A percentile compares a stretch with the other conserved stretches of the same genome.
Conservation (phyloP, 306 rosid species). For the Hylodesmum podocarpum region DNA sequence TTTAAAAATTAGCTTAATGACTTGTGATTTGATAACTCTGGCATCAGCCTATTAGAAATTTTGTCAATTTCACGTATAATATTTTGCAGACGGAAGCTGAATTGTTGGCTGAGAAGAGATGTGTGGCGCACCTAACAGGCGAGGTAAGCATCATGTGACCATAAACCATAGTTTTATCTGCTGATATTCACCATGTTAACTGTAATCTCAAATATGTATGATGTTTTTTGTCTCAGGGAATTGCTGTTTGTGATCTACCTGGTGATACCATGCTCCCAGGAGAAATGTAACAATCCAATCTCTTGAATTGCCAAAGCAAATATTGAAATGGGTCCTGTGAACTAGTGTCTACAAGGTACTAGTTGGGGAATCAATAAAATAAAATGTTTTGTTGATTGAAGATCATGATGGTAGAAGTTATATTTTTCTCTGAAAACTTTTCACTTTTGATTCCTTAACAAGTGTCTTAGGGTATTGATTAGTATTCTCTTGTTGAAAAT, state of each 20-base stretch:
- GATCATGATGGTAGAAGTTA: background rate
- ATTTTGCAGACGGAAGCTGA: slow-evolving; percentile 88
- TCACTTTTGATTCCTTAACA: background rate
- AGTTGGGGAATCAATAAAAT: background rate
- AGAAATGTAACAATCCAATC: slow-evolving; percentile 63
- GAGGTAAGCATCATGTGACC: slow-evolving; percentile 56
- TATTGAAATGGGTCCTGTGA: background rate
- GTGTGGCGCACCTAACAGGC: slow-evolving; percentile 94
- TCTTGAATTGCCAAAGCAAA: slow-evolving; percentile 16
- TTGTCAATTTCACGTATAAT: background rate
- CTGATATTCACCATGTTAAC: background rate
- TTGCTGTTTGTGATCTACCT: slow-evolving; percentile 89
- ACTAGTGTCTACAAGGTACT: background rate
- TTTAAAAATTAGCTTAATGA: too few relatives aligned
- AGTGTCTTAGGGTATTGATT: background rate
- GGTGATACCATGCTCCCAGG: slow-evolving; percentile 99
- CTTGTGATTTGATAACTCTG: background rate
- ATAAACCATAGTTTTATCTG: background rate
- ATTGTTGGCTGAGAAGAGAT: slow-evolving; percentile 90
- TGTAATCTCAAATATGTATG: background rate
- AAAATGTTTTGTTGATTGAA: background rate
- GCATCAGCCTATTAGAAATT: background rate
- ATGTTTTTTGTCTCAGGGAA: slow-evolving; percentile 52
- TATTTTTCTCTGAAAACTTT: background rate
- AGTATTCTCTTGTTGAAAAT: background rate